These are phyloP conservation scores for Cutaneotrichosporon sp. DNA, from an alignment of 1,284 basidiomycete genomes.

Conservation along the genomic window DNA sequence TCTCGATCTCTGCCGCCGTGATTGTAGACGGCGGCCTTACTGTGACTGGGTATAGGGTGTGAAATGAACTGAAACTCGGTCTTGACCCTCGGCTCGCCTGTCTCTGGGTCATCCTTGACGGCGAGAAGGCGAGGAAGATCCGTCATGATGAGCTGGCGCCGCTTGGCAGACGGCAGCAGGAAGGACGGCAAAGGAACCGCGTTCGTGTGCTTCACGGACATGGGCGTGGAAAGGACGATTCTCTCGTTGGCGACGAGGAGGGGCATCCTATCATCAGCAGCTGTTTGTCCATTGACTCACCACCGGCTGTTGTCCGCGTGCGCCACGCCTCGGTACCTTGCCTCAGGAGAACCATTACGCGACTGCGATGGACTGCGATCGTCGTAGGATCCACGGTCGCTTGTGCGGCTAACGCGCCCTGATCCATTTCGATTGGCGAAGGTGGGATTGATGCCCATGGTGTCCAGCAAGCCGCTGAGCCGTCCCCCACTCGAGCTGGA, in stretches of 20 bases:
- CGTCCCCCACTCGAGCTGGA: conserved; percentile 38
- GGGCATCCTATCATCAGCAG: conserved; percentile 7
- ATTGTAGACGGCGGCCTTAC: not conserved
- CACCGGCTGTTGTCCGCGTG: conserved; percentile 25
- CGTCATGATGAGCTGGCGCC: conserved; percentile 57
- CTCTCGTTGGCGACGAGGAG: conserved; percentile 51
- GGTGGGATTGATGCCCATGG: conserved; percentile 36
- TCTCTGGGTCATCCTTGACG: conserved; percentile 54
- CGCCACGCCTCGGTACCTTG: conserved; percentile 12
- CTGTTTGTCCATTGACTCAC: conserved; percentile 19
- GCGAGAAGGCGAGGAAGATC: conserved; percentile 59
- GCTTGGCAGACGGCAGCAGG: conserved; percentile 50
- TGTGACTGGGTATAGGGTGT: conserved; percentile 13
- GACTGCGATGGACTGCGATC: conserved; percentile 8
- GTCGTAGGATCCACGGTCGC: conserved; percentile 13
- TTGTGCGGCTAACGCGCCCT: conserved; percentile 17
- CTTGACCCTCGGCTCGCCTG: conserved; percentile 23
- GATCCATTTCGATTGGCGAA: conserved; percentile 17
- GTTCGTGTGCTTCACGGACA: conserved; percentile 48
- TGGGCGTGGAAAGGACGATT: conserved; percentile 50
- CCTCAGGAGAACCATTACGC: conserved; percentile 13
- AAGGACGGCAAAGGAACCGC: conserved; percentile 44
- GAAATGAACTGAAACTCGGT: conserved; percentile 23
- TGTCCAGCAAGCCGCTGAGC: conserved; percentile 41
- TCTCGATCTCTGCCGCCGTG: conserved; percentile 9